Percentiles rank a stretch among this genome's conserved stretches.
Evolutionary conservation across 371 early-diverging fungal species (phyloP).

Genomic region (Mortierella sp.): DNA sequence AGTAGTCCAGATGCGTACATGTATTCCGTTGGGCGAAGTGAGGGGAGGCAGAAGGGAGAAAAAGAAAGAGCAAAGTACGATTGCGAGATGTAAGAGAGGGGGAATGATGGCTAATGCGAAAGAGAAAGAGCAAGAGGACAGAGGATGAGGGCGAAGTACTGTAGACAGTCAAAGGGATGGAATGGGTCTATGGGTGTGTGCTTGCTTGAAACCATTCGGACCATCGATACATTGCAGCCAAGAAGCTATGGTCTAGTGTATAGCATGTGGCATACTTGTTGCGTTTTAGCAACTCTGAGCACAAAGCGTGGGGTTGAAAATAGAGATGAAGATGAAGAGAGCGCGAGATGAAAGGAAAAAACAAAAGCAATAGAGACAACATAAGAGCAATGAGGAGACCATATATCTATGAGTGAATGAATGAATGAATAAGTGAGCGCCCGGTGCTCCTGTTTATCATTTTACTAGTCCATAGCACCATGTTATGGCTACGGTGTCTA

Average conservation of each 20-base stretch:
- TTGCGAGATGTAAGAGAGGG: neutral
- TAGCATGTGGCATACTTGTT: neutral
- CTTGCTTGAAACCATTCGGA: neutral
- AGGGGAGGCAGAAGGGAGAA: neutral
- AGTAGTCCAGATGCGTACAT: neutral
- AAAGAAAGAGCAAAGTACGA: neutral
- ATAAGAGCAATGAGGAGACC: neutral
- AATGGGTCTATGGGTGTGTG: neutral
- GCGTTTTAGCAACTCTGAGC: neutral
- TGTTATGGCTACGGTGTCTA: neutral
- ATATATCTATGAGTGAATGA: neutral
- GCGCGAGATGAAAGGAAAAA: neutral
- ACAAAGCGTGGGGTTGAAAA: conserved; percentile 12
- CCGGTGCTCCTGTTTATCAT: neutral
- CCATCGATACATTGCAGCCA: neutral
- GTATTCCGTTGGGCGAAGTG: neutral
- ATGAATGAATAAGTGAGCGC: neutral
- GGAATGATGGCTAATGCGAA: neutral
- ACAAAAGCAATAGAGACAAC: neutral
- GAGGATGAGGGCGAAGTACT: neutral
- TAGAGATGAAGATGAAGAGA: neutral
- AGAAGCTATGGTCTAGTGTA: neutral
- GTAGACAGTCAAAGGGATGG: neutral
- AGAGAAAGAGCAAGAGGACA: neutral
- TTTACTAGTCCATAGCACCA: neutral